Conservation (phyloP, 1,139 yeast species). For the Debaryomycetaceae sp. region DNA sequence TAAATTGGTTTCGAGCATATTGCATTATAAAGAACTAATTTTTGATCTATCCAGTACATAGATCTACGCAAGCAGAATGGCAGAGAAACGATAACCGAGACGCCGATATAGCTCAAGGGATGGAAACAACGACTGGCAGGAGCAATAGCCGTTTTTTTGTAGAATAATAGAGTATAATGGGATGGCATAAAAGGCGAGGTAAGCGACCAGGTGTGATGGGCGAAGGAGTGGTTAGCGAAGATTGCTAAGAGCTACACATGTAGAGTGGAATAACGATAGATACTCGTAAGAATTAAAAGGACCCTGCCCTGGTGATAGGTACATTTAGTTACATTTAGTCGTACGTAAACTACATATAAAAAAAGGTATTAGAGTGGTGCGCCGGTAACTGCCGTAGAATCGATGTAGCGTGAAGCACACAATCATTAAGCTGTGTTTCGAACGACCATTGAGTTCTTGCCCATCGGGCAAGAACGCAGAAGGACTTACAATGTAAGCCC, state of each 20-base stretch:
- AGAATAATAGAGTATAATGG: neutral
- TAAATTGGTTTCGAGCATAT: neutral
- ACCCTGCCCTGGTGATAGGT: neutral
- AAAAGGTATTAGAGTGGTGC: neutral
- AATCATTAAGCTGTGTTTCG: neutral
- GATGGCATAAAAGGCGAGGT: neutral
- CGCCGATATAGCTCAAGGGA: neutral
- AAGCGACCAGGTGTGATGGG: neutral
- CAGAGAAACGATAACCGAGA: neutral
- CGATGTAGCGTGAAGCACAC: slow-evolving; percentile 3
- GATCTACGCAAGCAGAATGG: neutral
- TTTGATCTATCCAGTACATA: neutral
- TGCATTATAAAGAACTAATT: neutral
- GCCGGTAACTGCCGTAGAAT: neutral
- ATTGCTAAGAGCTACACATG: neutral
- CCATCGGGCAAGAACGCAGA: neutral
- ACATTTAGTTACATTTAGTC: neutral
- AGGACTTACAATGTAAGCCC: neutral
- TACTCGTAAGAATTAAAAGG: neutral
- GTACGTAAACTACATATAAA: no score
- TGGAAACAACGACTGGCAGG: neutral
- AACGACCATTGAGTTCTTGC: neutral
- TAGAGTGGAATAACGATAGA: neutral
- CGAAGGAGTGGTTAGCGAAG: neutral
- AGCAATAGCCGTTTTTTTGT: neutral